Conservation (phyloP, 2,329 filamentous ascomycete species). For the Pestalotiopsis sp. region DNA sequence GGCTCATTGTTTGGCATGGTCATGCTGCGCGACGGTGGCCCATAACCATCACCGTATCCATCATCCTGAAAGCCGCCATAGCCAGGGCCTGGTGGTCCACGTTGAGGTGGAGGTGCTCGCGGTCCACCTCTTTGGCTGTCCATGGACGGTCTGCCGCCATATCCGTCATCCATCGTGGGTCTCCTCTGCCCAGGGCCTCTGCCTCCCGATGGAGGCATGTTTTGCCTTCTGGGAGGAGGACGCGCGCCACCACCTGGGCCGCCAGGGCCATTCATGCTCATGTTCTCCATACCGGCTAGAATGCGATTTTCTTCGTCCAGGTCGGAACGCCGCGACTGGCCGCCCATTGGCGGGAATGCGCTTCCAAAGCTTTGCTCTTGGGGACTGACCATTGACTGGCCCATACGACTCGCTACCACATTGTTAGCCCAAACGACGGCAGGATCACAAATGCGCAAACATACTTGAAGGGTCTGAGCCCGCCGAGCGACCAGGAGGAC, state of each 20-base stretch:
- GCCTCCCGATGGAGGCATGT: constrained; percentile 26
- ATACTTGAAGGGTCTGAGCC: constrained; percentile 39
- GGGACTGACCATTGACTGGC: constrained; percentile 25
- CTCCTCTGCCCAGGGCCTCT: constrained; percentile 35
- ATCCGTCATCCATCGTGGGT: constrained; percentile 37
- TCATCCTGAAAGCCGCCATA: constrained; percentile 42
- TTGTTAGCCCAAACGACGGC: constrained; percentile 19
- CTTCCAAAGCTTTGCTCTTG: constrained; percentile 40
- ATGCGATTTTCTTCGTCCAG: constrained; percentile 44
- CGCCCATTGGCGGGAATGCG: constrained; percentile 45
- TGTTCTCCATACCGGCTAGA: constrained; percentile 41
- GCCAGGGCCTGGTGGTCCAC: constrained; percentile 32
- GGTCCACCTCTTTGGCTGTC: constrained; percentile 31
- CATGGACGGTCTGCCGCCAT: constrained; percentile 31
- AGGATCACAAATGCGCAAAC: constrained; percentile 10
- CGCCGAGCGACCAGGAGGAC: constrained; percentile 38
- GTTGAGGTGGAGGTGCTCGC: constrained; percentile 38
- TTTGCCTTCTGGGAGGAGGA: constrained; percentile 19
- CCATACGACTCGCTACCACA: constrained; percentile 22
- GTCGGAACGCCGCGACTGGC: constrained; percentile 40
- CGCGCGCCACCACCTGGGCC: constrained; percentile 12
- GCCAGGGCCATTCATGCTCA: constrained; percentile 37
- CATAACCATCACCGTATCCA: constrained; percentile 43
- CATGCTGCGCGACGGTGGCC: constrained; percentile 58
- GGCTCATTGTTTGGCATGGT: constrained; percentile 57